Evolutionary conservation across 495 filamentous ascomycete genomes (phyloP).

Genomic region (Podospora didyma): DNA sequence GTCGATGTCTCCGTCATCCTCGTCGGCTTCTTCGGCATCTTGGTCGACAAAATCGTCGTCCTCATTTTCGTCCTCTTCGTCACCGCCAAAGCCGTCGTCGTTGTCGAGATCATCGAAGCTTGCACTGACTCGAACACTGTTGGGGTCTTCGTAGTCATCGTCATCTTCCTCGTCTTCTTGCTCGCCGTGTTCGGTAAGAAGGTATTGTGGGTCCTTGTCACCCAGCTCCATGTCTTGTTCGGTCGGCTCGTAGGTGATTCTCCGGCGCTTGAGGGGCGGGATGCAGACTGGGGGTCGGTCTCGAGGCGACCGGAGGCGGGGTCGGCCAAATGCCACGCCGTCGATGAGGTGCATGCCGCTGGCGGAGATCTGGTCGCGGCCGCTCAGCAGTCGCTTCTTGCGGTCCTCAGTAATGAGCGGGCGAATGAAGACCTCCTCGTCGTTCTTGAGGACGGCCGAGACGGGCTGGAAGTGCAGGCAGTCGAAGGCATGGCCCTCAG

Average conservation of each 20-base stretch:
- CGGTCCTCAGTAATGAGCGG: constrained; percentile 73
- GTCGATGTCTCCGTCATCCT: constrained; percentile 17
- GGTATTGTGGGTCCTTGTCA: constrained; percentile 25
- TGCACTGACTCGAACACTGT: constrained; percentile 9
- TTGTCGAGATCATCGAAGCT: constrained; percentile 16
- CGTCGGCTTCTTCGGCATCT: constrained; percentile 19
- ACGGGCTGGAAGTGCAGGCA: constrained; percentile 84
- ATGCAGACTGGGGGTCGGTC: constrained; percentile 68
- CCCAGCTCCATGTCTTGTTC: constrained; percentile 18
- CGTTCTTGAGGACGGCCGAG: constrained; percentile 66
- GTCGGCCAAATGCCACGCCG: constrained; percentile 81
- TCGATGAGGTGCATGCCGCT: constrained; percentile 85
- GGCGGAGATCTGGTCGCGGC: constrained; percentile 75
- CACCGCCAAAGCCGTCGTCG: constrained; percentile 8
- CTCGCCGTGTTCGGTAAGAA: constrained; percentile 38
- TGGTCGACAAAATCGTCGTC: constrained; percentile 16
- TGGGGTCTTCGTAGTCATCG: constrained; percentile 9
- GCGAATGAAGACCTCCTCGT: constrained; percentile 72
- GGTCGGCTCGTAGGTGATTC: constrained; percentile 44
- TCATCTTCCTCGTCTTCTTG: constrained; percentile 26
- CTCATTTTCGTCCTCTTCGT: constrained; percentile 33
- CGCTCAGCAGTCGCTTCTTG: constrained; percentile 67
- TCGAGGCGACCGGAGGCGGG: constrained; percentile 53
- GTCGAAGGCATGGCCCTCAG: constrained; percentile 63
- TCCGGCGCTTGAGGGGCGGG: constrained; percentile 69